Evolutionary conservation across 768 basidiomycete genomes (phyloP), one percentile per base, ranked within the genome.

Genomic region (Tephrocybe rancida): DNA sequence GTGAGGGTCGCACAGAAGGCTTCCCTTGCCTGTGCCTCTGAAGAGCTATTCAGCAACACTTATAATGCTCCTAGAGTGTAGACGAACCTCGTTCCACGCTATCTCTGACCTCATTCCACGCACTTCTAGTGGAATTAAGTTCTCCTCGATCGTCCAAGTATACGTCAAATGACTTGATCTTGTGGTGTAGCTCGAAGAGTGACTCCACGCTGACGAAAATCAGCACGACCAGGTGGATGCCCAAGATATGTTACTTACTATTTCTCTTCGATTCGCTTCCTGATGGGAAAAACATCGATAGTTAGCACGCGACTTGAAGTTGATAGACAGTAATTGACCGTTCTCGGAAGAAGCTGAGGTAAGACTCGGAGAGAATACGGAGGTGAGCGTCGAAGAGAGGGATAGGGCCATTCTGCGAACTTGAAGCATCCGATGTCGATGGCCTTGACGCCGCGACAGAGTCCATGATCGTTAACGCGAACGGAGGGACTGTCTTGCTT

Each of bases 101-200:
- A 64, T 96, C 94, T 35, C 90, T 77, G 10, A 94, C 80, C 69
- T 97, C 94, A 18, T 72, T 71, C 94, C 94, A 97, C 19, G 85
- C 92, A 52, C 76, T 78, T 51, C 92, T 79, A 19, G 85, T 76
- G 9, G 86, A 84, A 57, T 71, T 84, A 48, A 82, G 66, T 52
- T 90, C 84, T 34, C 77, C 73, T 45, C 85, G 87, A 64, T 91
- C 88, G 61, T 95, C 90, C 27, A 94, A 67, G 52, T 73, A 81
- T 32, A 75, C 67, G 72, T 97, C 94, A 26, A 86, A 78, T 25
- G 84, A 76, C 66, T 82, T 87, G 54, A 82, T 80, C 67, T 84
- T 89, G 50, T 80, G 78, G 74, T 92, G 87, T 30, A 97, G 71
- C 64, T 77, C 88, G 62, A 79, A 72, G 13, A 97, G 75, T 10